Evolutionary conservation across 78 protist species (phyloP), one percentile per base, ranked within the genome.

Genomic region (Diacronema lutheri): DNA sequence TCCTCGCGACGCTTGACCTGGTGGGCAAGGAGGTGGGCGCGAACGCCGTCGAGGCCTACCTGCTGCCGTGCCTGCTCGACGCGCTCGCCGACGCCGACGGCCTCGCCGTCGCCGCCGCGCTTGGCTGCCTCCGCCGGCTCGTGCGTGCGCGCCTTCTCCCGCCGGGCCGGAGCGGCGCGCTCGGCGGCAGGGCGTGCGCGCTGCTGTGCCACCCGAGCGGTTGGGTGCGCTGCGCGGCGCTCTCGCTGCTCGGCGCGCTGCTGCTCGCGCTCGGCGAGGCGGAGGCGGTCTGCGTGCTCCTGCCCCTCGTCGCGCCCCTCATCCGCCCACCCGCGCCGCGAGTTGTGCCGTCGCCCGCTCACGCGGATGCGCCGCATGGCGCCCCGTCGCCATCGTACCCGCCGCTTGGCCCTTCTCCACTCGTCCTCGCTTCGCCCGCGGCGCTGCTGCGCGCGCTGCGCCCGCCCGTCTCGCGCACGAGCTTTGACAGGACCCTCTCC

Each of bases 1-100:
- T 68, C 46, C 38, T 38, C 46, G 76, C 35, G 25, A 9, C 23
- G 13, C 1, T 68, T 9, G 55, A 7, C 55, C 40, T 44, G 29
- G 76, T 68, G 26, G 37, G 76, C 76, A 55, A 50, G 19, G 37
- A 38, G 21, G 76, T 68, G 21, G 76, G 76, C 76, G 6, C 14
- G 16, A 31, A 25, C 14, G 2, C 33, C 20, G 40, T 68, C 33
- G 26, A 37, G 50, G 76, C 76, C 25, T 68, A 38, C 50, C 12
- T 68, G 14, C 76, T 68, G 26, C 76, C 76, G n/a, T 68, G 76
- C 46, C 5, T 68, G 13, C 7, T 68, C 50, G 50, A 68, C 44
- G 76, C 55, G 50, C 76, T 68, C 25, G 1, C 26, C 76, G 76
- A 68, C 76, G 76, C 38, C 21, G 76, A 68, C 20, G 76, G 38